phyloP scores from a whole-genome alignment of 306 rosid genomes.

The Prunus campanulata region DNA sequence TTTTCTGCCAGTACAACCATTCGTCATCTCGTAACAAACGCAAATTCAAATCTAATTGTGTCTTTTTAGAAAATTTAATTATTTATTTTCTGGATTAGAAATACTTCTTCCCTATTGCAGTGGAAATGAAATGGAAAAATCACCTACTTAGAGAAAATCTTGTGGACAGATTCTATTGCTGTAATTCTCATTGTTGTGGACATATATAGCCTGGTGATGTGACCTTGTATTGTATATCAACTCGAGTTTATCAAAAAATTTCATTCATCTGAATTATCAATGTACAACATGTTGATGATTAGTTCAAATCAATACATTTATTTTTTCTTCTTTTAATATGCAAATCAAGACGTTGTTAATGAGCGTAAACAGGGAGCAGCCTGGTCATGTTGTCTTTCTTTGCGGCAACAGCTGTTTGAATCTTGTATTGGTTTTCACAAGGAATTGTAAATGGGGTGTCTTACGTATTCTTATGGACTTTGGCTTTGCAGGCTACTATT shows the following conservation, averaged over 20 bases:
- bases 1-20: background rate
- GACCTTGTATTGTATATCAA: background rate
- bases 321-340: background rate
- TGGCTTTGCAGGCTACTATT: too few relatives aligned
- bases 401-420: background rate
- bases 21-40: background rate
- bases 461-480: too few relatives aligned
- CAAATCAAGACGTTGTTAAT: background rate
- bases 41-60: background rate
- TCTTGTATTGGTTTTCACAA: background rate
- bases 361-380: background rate
- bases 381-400: too few relatives aligned
- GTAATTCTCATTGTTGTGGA: background rate
- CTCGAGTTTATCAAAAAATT: background rate
- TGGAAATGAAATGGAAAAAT: background rate
- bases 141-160: background rate
- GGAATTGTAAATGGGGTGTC: too few relatives aligned
- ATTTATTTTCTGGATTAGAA: background rate
- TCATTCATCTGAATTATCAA: background rate
- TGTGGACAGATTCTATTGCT: background rate
- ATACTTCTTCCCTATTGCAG: background rate
- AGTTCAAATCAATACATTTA: background rate
- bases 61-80: background rate
- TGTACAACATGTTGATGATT: background rate
- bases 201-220: background rate